phyloP scores from a whole-genome alignment of 2,329 filamentous ascomycete species.

The Colletotrichum shisoi region DNA sequence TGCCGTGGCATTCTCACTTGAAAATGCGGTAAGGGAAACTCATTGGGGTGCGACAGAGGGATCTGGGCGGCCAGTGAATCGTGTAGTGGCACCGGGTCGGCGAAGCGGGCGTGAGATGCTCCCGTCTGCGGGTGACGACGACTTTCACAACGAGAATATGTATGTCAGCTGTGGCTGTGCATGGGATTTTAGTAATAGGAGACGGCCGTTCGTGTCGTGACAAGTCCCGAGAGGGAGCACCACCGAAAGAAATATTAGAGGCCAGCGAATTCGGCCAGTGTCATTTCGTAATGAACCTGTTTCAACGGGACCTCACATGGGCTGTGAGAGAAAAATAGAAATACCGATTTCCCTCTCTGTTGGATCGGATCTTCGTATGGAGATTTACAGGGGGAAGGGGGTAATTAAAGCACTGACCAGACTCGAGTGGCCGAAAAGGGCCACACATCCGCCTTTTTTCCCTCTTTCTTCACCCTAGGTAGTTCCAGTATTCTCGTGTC shows the following conservation, averaged over 20 bases:
- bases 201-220: constrained; percentile 18
- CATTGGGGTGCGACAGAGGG: neutral
- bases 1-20: constrained; percentile 2
- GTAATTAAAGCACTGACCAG: constrained; percentile 8
- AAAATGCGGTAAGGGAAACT: constrained; percentile 5
- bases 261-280: constrained; percentile 18
- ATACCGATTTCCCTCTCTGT: constrained; percentile 29
- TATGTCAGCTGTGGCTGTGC: constrained; percentile 24
- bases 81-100: neutral
- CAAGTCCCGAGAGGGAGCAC: neutral
- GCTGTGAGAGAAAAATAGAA: constrained; percentile 36
- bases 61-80: neutral
- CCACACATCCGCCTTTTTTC: constrained; percentile 12
- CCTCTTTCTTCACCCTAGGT: neutral
- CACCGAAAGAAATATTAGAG: neutral
- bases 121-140: constrained; percentile 14
- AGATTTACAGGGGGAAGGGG: constrained; percentile 18
- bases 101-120: constrained; percentile 6
- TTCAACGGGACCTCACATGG: constrained; percentile 37
- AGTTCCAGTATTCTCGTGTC: neutral
- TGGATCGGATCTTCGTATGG: constrained; percentile 37
- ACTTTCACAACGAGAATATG: neutral
- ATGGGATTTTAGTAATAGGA: constrained; percentile 20
- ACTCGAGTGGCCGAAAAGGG: constrained; percentile 21
- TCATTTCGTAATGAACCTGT: constrained; percentile 39